These are phyloP conservation scores for Symbiodinium natans DNA, from an alignment of 73 alveolate species.

Conservation along the genomic window DNA sequence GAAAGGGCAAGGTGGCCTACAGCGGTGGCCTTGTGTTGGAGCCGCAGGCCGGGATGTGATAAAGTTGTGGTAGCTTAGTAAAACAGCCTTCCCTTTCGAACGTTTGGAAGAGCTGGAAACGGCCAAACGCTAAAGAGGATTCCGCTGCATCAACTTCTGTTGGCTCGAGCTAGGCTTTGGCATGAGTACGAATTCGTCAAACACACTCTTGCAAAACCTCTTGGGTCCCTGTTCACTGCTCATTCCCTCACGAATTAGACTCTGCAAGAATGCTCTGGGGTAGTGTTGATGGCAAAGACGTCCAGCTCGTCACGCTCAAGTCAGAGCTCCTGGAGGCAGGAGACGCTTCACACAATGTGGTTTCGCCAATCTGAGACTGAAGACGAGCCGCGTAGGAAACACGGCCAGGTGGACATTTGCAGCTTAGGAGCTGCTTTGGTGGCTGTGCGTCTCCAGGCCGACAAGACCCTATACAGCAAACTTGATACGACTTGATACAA, in stretches of 20 bases:
- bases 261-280: constrained; percentile 69
- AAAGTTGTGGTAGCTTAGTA: too few species aligned
- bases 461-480: not conserved
- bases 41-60: constrained; percentile 96
- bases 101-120: too few species aligned
- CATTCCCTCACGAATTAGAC: too few species aligned
- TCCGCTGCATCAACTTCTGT: not conserved
- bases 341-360: not conserved
- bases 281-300: constrained; percentile 68
- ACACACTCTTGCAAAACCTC: too few species aligned
- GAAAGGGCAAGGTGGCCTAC: constrained; percentile 97
- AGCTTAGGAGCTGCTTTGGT: constrained; percentile 83
- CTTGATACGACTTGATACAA: not conserved
- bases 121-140: too few species aligned
- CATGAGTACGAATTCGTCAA: too few species aligned
- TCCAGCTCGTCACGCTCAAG: constrained; percentile 81
- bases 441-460: constrained; percentile 77
- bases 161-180: not conserved
- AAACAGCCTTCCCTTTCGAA: too few species aligned
- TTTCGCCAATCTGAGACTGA: not conserved
- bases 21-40: constrained; percentile 98
- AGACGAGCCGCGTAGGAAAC: not conserved
- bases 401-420: constrained; percentile 39
- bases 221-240: too few species aligned
- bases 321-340: constrained; percentile 67